Evolutionary conservation across 2,329 filamentous ascomycete species (phyloP), one percentile per base, ranked within the genome.

Genomic region (Venturia asperata): DNA sequence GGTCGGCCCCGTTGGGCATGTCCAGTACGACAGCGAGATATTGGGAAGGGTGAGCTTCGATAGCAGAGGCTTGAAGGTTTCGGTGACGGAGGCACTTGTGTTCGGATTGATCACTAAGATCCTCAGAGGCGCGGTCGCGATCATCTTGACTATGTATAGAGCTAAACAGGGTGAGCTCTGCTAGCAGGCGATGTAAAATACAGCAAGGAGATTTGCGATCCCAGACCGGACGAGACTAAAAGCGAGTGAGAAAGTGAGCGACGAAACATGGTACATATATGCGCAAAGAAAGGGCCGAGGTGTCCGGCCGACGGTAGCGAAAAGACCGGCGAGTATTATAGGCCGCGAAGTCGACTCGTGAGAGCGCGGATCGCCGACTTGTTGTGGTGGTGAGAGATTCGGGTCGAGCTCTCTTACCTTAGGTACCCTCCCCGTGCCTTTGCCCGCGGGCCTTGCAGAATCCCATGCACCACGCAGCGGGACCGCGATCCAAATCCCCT

Each of bases 91-190:
- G 64, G 77, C 70, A 1, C 87, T 91, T 1, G 88, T 91, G 77
- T 94, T 94, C 41, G 90, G 90, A 72, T 94, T 93, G 70, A 93
- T 81, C 67, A 93, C 79, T 52, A 93, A 81, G 68, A 92, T 85
- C 34, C 49, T 64, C 37, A 42, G 34, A 24, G 60, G 60, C 42
- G 60, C 43, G 15, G 37, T 27, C 27, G 60, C 60, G 27, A 61
- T 61, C 60, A 61, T 61, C 13, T 34, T 61, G 60, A 21, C 1
- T 11, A 45, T 1, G 55, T 42, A 17, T 17, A 41, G 17, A 61
- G 58, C 42, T 43, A n/a, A 1, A 41, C 15, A 58, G n/a, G 27
- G 1, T 37, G 21, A n/a, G 9, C 39, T 4, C 10, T 41, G 39
- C 9, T 15, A 41, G 24, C 6, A 58, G 13, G 34, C 21, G 7